Conservation (phyloP, 495 filamentous ascomycete species). For the Thermochaetoides thermophila region DNA sequence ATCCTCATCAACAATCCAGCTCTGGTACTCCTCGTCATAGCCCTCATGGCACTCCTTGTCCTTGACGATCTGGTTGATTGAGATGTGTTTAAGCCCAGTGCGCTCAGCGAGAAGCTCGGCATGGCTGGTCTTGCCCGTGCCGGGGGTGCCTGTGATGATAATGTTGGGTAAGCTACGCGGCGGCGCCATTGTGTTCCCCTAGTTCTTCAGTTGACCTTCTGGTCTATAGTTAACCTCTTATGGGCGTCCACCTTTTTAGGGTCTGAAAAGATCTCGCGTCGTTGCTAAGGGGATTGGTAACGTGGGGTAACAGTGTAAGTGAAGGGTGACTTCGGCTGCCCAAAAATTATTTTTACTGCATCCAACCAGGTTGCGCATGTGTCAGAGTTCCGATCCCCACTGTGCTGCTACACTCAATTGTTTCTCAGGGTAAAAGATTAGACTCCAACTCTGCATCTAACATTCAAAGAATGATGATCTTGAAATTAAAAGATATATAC, state of each 20-base stretch:
- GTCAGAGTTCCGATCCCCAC: no score
- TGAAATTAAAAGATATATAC: no score
- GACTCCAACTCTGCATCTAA: no score
- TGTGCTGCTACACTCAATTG: no score
- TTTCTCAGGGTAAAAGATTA: no score
- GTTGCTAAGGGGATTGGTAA: background rate
- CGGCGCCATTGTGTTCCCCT: slow-evolving; percentile 22
- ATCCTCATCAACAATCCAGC: slow-evolving; percentile 93
- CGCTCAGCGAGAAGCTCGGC: slow-evolving; percentile 59
- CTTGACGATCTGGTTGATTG: slow-evolving; percentile 84
- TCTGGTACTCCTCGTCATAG: slow-evolving; percentile 69
- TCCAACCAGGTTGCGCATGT: no score
- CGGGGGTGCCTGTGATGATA: slow-evolving; percentile 88
- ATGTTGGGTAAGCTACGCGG: slow-evolving; percentile 64
- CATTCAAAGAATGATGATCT: no score
- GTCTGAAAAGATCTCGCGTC: no score
- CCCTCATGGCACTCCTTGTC: slow-evolving; percentile 68
- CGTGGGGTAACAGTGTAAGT: background rate
- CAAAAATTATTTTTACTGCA: no score
- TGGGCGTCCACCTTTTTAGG: background rate
- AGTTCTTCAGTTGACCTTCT: slow-evolving; percentile 1
- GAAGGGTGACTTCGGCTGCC: background rate
- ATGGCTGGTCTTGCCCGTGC: slow-evolving; percentile 87
- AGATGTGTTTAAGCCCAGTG: slow-evolving; percentile 55
- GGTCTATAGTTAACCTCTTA: background rate